Conservation (phyloP, 2,329 filamentous ascomycete species). For the Xylaria hypoxylon region DNA sequence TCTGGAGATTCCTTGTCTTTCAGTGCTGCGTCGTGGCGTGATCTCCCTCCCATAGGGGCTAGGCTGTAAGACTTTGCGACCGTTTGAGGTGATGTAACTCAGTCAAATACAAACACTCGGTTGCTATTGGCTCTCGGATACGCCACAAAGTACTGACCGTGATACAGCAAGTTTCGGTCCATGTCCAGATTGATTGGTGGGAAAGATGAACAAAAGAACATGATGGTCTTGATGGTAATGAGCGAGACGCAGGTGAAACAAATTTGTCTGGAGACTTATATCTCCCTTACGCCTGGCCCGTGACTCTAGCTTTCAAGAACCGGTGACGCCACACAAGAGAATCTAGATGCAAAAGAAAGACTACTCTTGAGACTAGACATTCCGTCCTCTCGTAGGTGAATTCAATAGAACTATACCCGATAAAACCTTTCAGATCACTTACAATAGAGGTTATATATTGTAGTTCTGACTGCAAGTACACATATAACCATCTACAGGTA, state of each 20-base stretch:
- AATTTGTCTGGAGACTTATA: constrained; percentile 5
- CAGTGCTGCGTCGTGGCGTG: constrained; percentile 19
- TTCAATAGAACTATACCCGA: background rate
- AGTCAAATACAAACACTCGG: background rate
- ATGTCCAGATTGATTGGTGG: constrained; percentile 7
- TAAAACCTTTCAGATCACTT: background rate
- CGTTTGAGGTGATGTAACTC: constrained; percentile 17
- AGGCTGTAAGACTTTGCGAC: constrained; percentile 19
- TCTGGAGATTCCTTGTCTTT: constrained; percentile 17
- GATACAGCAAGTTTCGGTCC: constrained; percentile 1
- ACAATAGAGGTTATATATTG: background rate
- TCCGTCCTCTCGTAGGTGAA: background rate
- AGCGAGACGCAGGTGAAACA: constrained; percentile 16
- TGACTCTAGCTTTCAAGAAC: constrained; percentile 13
- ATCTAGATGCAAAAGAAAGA: constrained; percentile 24
- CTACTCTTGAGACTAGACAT: background rate
- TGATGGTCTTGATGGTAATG: background rate
- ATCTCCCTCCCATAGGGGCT: constrained; percentile 24
- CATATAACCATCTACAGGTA: background rate
- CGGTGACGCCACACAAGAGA: constrained; percentile 10
- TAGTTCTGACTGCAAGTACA: background rate
- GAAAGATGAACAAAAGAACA: constrained; percentile 7
- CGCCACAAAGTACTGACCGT: constrained; percentile 22
- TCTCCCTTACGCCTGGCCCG: constrained; percentile 13
- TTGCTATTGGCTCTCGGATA: constrained; percentile 21